Base-by-base conservation (phyloP, 148 eudicot genomes). In the Pouteria glomerata region DNA sequence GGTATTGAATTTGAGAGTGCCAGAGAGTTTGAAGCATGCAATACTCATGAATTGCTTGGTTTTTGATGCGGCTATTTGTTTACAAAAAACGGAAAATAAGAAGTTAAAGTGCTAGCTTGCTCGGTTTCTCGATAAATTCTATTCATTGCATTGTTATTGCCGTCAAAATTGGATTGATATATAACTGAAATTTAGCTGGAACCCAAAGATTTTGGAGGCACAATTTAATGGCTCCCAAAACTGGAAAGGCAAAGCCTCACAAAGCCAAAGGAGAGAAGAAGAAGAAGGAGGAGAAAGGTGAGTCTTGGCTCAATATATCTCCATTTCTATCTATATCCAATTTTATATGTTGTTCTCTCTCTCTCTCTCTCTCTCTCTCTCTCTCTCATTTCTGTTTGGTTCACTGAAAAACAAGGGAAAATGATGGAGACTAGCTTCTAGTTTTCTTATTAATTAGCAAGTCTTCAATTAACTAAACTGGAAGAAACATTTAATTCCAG, bases 221-320 rank as follows among this genome's bases (percentile, higher is more conserved):
- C 31, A 23, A n/a, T 21, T 55, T 33, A 70, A 94, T 94, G 98
- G 97, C 98, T 82, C 98, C 97, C 0, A 94, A 94, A 76, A 70
- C 87, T 3, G 91, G 97, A 16, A 94, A 94, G 41, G 48, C 93
- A 1, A 94, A 89, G 80, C 89, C 87, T 53, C 91, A 86, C 83
- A 94, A 91, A 79, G 76, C 88, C 14, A 94, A 94, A 76, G 98
- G 97, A 58, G 98, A 92, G 37, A 91, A 93, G 90, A 94, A 94
- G 91, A 94, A 91, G 81, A 94, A 94, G 63, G 98, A 94, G 73
- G 98, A 94, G 81, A 94, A 91, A 85, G 97, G 98, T 93, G 15
- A 47, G 30, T 72, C 3, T n/a, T n/a, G n/a, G n/a, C n/a, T n/a
- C n/a, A n/a, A n/a, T n/a, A n/a, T 29, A 11, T 16, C 2, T 4